Percentiles rank a stretch among this genome's conserved stretches.
Conservation (phyloP, 2,329 filamentous ascomycete genomes). For the Ustilaginoidea virens region DNA sequence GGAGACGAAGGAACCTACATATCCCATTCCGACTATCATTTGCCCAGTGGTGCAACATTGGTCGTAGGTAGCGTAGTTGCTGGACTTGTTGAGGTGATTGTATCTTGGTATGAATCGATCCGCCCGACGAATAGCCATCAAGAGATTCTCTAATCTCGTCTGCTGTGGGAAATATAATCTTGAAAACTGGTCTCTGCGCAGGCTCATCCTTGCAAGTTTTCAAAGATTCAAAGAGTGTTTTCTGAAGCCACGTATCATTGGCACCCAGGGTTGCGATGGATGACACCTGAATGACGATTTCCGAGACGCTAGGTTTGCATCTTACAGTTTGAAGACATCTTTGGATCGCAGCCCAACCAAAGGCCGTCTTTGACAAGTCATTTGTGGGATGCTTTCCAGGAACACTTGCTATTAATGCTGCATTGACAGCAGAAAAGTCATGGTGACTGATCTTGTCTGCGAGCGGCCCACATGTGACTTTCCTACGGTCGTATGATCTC, state of each 20-base stretch:
- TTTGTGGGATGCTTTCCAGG: slow-evolving; percentile 48
- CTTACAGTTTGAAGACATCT: slow-evolving; percentile 42
- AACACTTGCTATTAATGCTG: slow-evolving; percentile 62
- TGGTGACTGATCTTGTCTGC: slow-evolving; percentile 40
- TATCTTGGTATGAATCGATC: slow-evolving; percentile 69
- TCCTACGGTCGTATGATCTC: slow-evolving; percentile 46
- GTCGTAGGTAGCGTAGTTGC: slow-evolving; percentile 57
- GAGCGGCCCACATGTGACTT: slow-evolving; percentile 37
- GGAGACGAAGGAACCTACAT: slow-evolving; percentile 1
- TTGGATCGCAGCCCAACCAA: slow-evolving; percentile 60
- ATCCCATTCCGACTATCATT: slow-evolving; percentile 32
- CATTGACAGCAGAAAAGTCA: slow-evolving; percentile 56
- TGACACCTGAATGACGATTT: slow-evolving; percentile 53
- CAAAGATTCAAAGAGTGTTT: slow-evolving; percentile 42
- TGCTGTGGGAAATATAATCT: slow-evolving; percentile 66
- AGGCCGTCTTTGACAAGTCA: slow-evolving; percentile 38
- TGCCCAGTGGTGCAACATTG: slow-evolving; percentile 62
- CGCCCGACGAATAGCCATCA: slow-evolving; percentile 63
- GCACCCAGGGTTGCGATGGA: slow-evolving; percentile 68
- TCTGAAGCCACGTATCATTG: slow-evolving; percentile 55
- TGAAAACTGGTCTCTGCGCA: slow-evolving; percentile 34
- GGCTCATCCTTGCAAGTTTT: slow-evolving; percentile 14
- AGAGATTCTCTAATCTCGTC: slow-evolving; percentile 63
- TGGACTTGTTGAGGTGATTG: slow-evolving; percentile 54
- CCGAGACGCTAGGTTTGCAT: slow-evolving; percentile 21